Evolutionary conservation across 1,139 yeast species (phyloP).

Genomic region (Torulaspora globosa): DNA sequence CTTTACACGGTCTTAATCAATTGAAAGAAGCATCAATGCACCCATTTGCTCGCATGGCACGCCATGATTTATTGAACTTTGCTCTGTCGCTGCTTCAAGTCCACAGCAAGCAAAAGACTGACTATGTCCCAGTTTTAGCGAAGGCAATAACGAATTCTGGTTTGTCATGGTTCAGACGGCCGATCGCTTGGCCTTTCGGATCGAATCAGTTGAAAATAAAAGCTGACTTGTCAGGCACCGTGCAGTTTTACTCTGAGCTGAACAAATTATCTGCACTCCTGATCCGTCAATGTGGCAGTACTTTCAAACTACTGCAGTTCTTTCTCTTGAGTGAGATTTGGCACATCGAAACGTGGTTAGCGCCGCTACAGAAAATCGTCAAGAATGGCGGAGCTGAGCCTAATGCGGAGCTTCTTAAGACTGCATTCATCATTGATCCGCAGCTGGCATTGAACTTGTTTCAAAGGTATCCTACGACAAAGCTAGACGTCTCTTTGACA

Average conservation of each 20-base stretch:
- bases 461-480: slow-evolving; percentile 48
- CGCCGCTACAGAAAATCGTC: slow-evolving; percentile 55
- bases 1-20: slow-evolving; percentile 55
- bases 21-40: slow-evolving; percentile 65
- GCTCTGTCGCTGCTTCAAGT: slow-evolving; percentile 61
- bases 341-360: slow-evolving; percentile 72
- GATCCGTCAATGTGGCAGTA: slow-evolving; percentile 20
- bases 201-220: slow-evolving; percentile 68
- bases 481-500: slow-evolving; percentile 45
- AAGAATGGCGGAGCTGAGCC: slow-evolving; percentile 29
- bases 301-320: slow-evolving; percentile 35
- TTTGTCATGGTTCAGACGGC: slow-evolving; percentile 71
- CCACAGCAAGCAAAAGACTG: slow-evolving; percentile 47
- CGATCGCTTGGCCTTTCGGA: slow-evolving; percentile 75
- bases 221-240: slow-evolving; percentile 61
- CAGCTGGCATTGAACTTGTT: slow-evolving; percentile 69
- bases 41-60: slow-evolving; percentile 68
- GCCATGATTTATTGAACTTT: slow-evolving; percentile 72
- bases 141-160: slow-evolving; percentile 59
- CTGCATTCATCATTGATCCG: slow-evolving; percentile 69
- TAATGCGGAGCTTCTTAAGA: slow-evolving; percentile 33
- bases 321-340: slow-evolving; percentile 75
- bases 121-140: slow-evolving; percentile 46
- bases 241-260: slow-evolving; percentile 45
- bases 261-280: slow-evolving; percentile 20